A percentile compares a stretch with the other conserved stretches of the same genome.
Conservation (phyloP, 2,329 filamentous ascomycete genomes). For the Arthrinium phaeospermum region DNA sequence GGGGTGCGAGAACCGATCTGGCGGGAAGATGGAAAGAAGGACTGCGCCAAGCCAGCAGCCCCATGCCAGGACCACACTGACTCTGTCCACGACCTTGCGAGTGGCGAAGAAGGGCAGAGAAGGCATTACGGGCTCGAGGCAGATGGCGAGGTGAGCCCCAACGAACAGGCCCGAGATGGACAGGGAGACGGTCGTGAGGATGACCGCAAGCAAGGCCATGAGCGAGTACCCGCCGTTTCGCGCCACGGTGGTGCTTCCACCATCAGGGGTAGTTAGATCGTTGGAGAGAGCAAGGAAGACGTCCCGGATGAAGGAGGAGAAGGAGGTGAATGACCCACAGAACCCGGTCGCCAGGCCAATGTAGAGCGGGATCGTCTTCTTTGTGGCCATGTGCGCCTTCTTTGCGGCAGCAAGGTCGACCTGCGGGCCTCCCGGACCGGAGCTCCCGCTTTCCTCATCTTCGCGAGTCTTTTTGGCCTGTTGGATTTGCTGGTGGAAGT, state of each 20-base stretch:
- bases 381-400: conserved; percentile 66
- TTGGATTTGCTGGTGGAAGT: conserved; percentile 43
- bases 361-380: conserved; percentile 89
- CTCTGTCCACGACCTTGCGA: conserved; percentile 67
- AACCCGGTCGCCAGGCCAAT: conserved; percentile 86
- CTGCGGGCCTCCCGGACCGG: conserved; percentile 25
- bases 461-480: conserved; percentile 40
- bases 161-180: conserved; percentile 72
- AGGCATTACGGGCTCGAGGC: conserved; percentile 62
- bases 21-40: conserved; percentile 74
- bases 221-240: conserved; percentile 81
- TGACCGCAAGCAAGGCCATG: conserved; percentile 77
- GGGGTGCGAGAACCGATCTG: conserved; percentile 51
- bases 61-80: conserved; percentile 68
- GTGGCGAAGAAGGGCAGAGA: conserved; percentile 62
- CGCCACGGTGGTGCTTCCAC: conserved; percentile 44
- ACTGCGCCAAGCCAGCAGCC: conserved; percentile 81
- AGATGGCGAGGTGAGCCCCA: conserved; percentile 77
- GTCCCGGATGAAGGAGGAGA: conserved; percentile 85
- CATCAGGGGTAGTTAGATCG: conserved; percentile 61
- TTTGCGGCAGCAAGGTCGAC: conserved; percentile 52
- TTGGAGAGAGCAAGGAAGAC: conserved; percentile 81
- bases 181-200: conserved; percentile 74
- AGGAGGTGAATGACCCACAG: conserved; percentile 89
- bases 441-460: conserved; percentile 45